Conservation (phyloP, 495 filamentous ascomycete genomes). For the Letharia lupina region DNA sequence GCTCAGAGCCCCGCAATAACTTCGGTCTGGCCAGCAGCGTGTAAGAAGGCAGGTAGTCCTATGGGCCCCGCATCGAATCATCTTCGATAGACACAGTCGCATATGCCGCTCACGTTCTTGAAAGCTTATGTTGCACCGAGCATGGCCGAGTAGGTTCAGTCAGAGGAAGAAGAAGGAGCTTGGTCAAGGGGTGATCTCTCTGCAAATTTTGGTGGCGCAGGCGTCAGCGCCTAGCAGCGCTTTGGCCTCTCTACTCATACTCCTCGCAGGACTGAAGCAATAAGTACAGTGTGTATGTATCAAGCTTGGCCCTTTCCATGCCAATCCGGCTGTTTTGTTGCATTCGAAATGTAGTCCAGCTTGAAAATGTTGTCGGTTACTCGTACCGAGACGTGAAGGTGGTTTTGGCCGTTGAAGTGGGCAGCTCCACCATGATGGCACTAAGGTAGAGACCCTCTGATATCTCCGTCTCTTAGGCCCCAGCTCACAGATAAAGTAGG, state of each 20-base stretch:
- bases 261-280: too few relatives aligned
- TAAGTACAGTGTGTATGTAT: too few relatives aligned
- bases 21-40: neutral
- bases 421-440: too few relatives aligned
- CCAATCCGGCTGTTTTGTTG: too few relatives aligned
- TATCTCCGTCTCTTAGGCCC: too few relatives aligned
- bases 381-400: too few relatives aligned
- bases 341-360: too few relatives aligned
- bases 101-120: neutral
- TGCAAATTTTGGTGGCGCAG: neutral
- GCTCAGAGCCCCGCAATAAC: neutral
- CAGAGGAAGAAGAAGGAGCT: constrained; percentile 1
- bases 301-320: too few relatives aligned
- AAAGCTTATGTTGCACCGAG: neutral
- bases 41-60: neutral
- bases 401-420: too few relatives aligned
- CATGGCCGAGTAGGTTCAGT: neutral
- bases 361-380: too few relatives aligned
- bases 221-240: neutral
- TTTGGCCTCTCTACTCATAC: neutral
- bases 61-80: neutral
- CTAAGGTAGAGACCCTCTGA: too few relatives aligned
- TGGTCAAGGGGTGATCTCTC: neutral
- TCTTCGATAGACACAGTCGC: neutral
- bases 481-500: too few relatives aligned